These are phyloP conservation scores for Salix dunnii DNA, from an alignment of 345 rosid species.

Conservation along the genomic window DNA sequence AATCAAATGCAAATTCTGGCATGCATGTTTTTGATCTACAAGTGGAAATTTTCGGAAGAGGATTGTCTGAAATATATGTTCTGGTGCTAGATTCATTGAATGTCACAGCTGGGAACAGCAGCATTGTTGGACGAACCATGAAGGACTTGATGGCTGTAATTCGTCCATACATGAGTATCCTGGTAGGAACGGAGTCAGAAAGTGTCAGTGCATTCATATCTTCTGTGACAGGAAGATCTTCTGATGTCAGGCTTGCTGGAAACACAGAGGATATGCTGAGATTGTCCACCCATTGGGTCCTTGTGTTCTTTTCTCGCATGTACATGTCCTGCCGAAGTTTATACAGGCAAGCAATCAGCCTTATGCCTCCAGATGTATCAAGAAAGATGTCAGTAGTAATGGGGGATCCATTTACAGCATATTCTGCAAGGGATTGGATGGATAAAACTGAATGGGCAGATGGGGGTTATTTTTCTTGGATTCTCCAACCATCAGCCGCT, in stretches of 20 bases:
- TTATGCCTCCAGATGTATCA: conserved; percentile 57
- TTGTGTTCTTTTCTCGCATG: conserved; percentile 63
- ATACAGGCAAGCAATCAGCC: conserved; percentile 59
- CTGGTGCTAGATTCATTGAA: conserved; percentile 61
- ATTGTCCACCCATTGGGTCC: conserved; percentile 48
- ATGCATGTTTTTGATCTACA: conserved; percentile 34
- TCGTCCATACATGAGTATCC: conserved; percentile 48
- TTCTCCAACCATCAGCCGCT: conserved; percentile 56
- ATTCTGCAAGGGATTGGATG: conserved; percentile 59
- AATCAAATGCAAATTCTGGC: conserved; percentile 13
- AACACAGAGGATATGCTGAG: conserved; percentile 19
- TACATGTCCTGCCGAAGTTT: conserved; percentile 71
- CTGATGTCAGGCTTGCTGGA: conserved; percentile 23
- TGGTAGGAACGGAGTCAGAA: conserved; percentile 47
- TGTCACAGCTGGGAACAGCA: conserved; percentile 72
- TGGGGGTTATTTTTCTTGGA: conserved; percentile 79
- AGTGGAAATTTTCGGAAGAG: conserved; percentile 60
- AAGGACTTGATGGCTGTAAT: conserved; percentile 50
- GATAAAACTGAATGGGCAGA: conserved; percentile 56
- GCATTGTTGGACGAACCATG: conserved; percentile 51
- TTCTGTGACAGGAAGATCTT: conserved; percentile 44
- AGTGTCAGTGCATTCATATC: conserved; percentile 46
- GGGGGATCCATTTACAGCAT: conserved; percentile 47
- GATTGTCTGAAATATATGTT: conserved; percentile 65
- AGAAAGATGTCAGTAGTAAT: conserved; percentile 49